Base-by-base conservation (phyloP, 805 yeast genomes). In the Ascoidea tarda region DNA sequence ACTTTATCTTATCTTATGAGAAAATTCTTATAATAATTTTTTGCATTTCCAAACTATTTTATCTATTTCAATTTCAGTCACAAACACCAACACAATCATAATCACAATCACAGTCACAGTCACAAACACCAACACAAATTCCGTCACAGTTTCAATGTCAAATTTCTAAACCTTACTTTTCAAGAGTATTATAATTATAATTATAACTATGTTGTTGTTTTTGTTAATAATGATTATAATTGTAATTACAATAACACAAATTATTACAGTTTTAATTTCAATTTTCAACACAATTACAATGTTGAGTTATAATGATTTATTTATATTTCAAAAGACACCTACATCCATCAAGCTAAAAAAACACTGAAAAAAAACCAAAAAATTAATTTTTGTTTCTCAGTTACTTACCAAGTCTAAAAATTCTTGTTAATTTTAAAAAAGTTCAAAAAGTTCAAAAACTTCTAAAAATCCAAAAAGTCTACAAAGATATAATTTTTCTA, bases 11-110 rank as follows among this genome's bases (percentile, higher is more conserved):
- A 32, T 10, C 16, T 16, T 6, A 38, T 28, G 16, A 48, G 33
- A 16, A 48, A 48, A 12, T 48, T 38, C 8, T 28, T 32, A 21
- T 38, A 48, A 48, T 32, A 38, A 48, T 14, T 16, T 16, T 65
- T 90, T 89, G 6, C 98, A 98, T 14, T 89, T 84, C 98, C 98
- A 93, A 49, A 90, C 75, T n/a, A 90, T 96, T 51, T 73, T 74
- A 12, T 87, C 87, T 6, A 46, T 31, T 31, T 46, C 49, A 49
- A 50, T 32, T 42, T 6, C 14, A 6, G 8, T 46, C 42, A 42
- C 51, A 50, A 50, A 32, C 42, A 10, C 48, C 16, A 46, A 21
- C 48, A 16, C 48, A 46, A 46, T 31, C 48, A 46, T 10, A 6
- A 8, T 31, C 48, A 8, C 48, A 46, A 46, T 31, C 48, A 12